These are phyloP conservation scores for Heritiera fomes DNA, from an alignment of 345 rosid species.

Conservation along the genomic window DNA sequence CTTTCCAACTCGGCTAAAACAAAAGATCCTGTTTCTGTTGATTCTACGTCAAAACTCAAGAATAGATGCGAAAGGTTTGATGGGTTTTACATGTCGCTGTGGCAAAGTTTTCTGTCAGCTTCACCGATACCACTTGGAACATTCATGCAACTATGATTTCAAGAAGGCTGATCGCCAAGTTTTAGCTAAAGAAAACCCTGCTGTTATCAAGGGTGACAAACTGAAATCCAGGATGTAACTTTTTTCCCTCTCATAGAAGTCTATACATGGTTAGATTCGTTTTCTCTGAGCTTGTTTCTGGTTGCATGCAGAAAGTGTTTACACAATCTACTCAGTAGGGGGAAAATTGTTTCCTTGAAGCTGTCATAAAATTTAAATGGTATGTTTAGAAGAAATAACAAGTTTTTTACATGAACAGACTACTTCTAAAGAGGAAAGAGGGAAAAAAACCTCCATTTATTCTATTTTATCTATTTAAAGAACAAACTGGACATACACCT, in stretches of 20 bases:
- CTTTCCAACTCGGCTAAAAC: not conserved
- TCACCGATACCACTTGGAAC: not conserved
- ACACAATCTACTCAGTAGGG: no score
- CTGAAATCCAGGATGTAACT: not conserved
- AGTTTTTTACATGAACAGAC: not conserved
- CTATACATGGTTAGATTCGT: not conserved
- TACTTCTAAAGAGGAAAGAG: not conserved
- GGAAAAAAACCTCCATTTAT: no score
- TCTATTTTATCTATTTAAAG: no score
- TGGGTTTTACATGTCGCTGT: no score
- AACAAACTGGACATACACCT: no score
- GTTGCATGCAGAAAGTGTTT: not conserved
- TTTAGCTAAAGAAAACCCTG: constrained; percentile 10
- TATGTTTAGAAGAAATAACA: not conserved
- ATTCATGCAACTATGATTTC: not conserved
- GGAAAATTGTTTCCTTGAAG: not conserved
- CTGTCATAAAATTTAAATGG: not conserved
- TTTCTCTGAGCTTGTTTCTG: not conserved
- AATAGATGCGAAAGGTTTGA: constrained; percentile 36
- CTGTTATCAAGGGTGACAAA: constrained; percentile 1
- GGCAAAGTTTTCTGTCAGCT: not conserved
- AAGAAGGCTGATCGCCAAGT: not conserved
- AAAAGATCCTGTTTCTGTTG: not conserved
- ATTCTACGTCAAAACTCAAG: not conserved
- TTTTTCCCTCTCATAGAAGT: not conserved